A percentile compares a stretch with the other conserved stretches of the same genome.
phyloP scores from a whole-genome alignment of 2,329 filamentous ascomycete genomes.

The Alternaria sp. region DNA sequence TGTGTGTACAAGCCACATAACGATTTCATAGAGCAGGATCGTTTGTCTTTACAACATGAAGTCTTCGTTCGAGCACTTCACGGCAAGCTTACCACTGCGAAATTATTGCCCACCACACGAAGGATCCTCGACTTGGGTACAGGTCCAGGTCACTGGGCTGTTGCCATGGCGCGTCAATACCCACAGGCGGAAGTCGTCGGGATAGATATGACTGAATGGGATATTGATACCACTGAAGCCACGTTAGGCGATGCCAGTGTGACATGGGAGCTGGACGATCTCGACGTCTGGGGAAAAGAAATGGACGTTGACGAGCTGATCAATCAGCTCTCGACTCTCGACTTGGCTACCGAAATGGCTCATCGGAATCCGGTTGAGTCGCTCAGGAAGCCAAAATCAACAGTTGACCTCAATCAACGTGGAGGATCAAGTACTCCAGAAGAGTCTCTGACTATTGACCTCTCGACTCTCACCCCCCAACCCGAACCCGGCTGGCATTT shows the following conservation, averaged over 20 bases:
- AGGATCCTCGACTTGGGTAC: conserved; percentile 56
- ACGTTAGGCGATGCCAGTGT: conserved; percentile 37
- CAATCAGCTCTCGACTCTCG: conserved; percentile 29
- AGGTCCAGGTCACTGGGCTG: conserved; percentile 60
- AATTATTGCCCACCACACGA: conserved; percentile 31
- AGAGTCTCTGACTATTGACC: conserved; percentile 34
- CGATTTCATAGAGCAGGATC: conserved; percentile 70
- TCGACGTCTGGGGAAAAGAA: conserved; percentile 47
- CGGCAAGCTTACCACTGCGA: conserved; percentile 49
- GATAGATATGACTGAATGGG: conserved; percentile 59
- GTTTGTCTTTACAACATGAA: conserved; percentile 69
- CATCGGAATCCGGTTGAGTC: conserved; percentile 32
- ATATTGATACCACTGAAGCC: conserved; percentile 59
- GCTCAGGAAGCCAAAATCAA: conserved; percentile 15
- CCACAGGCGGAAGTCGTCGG: conserved; percentile 59
- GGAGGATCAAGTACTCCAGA: conserved; percentile 26
- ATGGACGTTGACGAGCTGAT: conserved; percentile 37
- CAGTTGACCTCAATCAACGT: background rate
- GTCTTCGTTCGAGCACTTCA: conserved; percentile 61
- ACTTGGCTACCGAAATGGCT: conserved; percentile 35
- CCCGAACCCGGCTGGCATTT: conserved; percentile 56
- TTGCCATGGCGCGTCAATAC: conserved; percentile 56
- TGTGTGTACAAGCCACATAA: conserved; percentile 51
- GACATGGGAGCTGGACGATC: conserved; percentile 50
- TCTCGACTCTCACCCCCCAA: conserved; percentile 28